These are phyloP conservation scores for Sugiyamaella americana DNA, from an alignment of 805 yeast genomes.

Conservation along the genomic window DNA sequence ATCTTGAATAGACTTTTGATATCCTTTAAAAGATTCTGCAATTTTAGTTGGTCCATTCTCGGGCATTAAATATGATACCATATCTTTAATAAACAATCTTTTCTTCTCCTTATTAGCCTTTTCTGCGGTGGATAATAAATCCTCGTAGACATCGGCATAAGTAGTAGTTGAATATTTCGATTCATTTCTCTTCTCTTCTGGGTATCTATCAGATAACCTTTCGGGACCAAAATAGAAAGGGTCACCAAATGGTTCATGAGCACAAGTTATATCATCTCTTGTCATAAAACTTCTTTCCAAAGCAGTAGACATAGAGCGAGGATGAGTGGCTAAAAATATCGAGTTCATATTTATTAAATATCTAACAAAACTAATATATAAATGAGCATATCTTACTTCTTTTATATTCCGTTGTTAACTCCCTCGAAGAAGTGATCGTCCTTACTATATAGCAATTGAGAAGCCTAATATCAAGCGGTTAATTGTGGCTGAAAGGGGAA, in stretches of 20 bases:
- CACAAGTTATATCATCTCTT: conserved; percentile 17
- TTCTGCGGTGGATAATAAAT: conserved; percentile 2
- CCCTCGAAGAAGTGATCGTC: too few relatives aligned
- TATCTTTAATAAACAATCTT: conserved; percentile 23
- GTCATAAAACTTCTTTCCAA: conserved; percentile 25
- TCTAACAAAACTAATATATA: not conserved
- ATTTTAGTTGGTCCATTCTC: conserved; percentile 13
- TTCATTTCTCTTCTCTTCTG: conserved; percentile 11
- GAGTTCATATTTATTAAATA: conserved; percentile 7
- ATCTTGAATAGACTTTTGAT: not conserved
- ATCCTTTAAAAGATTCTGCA: conserved; percentile 12
- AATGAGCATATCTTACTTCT: not conserved
- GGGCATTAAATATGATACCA: conserved; percentile 27
- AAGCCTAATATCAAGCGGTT: too few relatives aligned
- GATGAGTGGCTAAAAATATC: conserved; percentile 24
- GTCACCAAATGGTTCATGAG: conserved; percentile 28
- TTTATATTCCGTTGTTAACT: not conserved
- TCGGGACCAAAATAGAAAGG: conserved; percentile 27
- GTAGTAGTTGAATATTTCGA: conserved; percentile 15
- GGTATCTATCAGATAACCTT: conserved; percentile 20
- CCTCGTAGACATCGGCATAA: conserved; percentile 15
- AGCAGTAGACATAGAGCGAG: conserved; percentile 26
- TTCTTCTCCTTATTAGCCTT: conserved; percentile 6
- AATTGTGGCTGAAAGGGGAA: too few relatives aligned
- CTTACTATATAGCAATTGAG: too few relatives aligned